phyloP scores from a whole-genome alignment of 768 basidiomycete genomes.

The Termitomyces sp. region DNA sequence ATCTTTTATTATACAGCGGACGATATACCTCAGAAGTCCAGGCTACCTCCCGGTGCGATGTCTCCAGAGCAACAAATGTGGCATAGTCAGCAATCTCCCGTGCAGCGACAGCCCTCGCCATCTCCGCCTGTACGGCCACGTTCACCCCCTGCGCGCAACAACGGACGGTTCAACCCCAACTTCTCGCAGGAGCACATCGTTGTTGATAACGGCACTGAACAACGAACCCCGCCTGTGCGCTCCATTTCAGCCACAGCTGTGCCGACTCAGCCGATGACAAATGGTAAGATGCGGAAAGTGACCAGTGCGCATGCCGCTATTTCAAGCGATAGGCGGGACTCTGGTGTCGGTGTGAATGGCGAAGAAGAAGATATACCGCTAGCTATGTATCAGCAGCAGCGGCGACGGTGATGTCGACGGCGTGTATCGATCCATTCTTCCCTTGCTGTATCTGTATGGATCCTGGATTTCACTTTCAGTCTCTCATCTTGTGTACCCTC shows the following conservation, averaged over 20 bases:
- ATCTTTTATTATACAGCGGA: slow-evolving; percentile 34
- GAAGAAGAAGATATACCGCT: slow-evolving; percentile 82
- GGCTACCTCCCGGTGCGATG: slow-evolving; percentile 60
- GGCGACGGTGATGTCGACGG: slow-evolving; percentile 37
- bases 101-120: slow-evolving; percentile 25
- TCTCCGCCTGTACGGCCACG: slow-evolving; percentile 33
- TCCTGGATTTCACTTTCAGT: slow-evolving; percentile 6
- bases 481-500: slow-evolving; percentile 7
- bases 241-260: slow-evolving; percentile 67
- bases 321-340: slow-evolving; percentile 29
- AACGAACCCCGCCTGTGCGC: slow-evolving; percentile 44
- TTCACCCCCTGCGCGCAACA: slow-evolving; percentile 42
- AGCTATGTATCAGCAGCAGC: slow-evolving; percentile 75
- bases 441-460: not conserved
- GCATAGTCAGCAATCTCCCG: slow-evolving; percentile 15
- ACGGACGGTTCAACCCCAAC: slow-evolving; percentile 23
- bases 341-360: slow-evolving; percentile 19
- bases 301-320: slow-evolving; percentile 57
- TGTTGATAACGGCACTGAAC: slow-evolving; percentile 18
- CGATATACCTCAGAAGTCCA: slow-evolving; percentile 25
- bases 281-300: slow-evolving; percentile 60
- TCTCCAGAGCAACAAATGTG: slow-evolving; percentile 36
- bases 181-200: slow-evolving; percentile 29
- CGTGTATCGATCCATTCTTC: not conserved
- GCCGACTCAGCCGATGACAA: slow-evolving; percentile 29